Base-by-base conservation (phyloP, 2,329 filamentous ascomycete genomes). In the Penicillium sp. region DNA sequence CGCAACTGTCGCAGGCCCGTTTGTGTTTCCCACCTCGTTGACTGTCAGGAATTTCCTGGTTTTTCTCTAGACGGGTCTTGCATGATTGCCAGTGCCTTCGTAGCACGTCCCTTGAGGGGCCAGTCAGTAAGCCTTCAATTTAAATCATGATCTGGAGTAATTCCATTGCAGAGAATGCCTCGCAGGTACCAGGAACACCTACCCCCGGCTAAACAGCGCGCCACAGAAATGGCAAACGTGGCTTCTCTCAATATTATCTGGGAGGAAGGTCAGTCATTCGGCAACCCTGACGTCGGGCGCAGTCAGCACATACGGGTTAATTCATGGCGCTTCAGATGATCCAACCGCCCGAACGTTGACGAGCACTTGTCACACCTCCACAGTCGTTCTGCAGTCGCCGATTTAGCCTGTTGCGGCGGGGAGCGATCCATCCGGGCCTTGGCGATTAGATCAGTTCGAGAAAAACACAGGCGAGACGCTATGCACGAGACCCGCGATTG, bases 61-160 rank as follows among this genome's bases (percentile, higher is more conserved):
- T 48, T 13, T 35, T 39, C 11, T 50, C 30, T 35, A 50, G 31
- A 3, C 57, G 58, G 13, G 34, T 20, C 31, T 48, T 49, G 46
- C 58, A 60, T 19, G 55, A 50, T 45, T 54, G 58, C 57, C 57
- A 60, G 29, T 60, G 58, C 19, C 56, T 43, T 7, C 58, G 51
- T 23, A 60, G 36, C 1, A 54, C 50, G 28, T 60, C 58, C 11
- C 57, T 58, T 21, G 14, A 20, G 23, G 8, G 14, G 7, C 7
- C 20, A 2, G 27, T 36, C 14, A 36, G 36, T 17, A 23, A n/a
- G n/a, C n/a, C n/a, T n/a, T n/a, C n/a, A n/a, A n/a, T n/a, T n/a
- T n/a, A n/a, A n/a, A n/a, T n/a, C n/a, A n/a, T n/a, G n/a, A n/a
- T n/a, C n/a, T n/a, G n/a, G n/a, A n/a, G n/a, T n/a, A n/a, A 32